Percentiles rank a stretch among this genome's conserved stretches.
phyloP scores from a whole-genome alignment of 495 filamentous ascomycete species.

The Acidomyces sp. region DNA sequence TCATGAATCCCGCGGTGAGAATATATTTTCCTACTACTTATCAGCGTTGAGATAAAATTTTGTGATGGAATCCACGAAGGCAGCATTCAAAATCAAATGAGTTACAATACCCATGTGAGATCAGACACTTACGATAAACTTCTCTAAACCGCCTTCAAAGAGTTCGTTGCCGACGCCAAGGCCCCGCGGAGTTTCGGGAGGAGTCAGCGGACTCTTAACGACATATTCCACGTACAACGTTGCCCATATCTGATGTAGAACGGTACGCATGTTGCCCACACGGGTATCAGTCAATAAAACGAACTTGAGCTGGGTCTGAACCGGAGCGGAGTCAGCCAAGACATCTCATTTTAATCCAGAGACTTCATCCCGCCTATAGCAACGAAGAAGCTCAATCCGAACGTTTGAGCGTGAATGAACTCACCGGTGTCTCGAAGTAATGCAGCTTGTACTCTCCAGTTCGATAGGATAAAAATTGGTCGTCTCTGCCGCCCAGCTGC shows the following conservation, averaged over 20 bases:
- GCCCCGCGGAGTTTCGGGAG: slow-evolving; percentile 66
- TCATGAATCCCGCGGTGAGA: too few species aligned
- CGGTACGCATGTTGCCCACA: slow-evolving; percentile 78
- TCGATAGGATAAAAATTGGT: slow-evolving; percentile 41
- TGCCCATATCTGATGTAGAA: slow-evolving; percentile 95
- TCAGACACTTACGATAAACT: slow-evolving; percentile 17
- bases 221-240: slow-evolving; percentile 96
- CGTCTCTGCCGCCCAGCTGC: slow-evolving; percentile 81
- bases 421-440: slow-evolving; percentile 98
- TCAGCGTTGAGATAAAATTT: too few species aligned
- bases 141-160: slow-evolving; percentile 79
- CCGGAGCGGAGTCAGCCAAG: too few species aligned
- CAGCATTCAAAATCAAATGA: too few species aligned
- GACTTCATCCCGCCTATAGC: too few species aligned
- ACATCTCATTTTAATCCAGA: too few species aligned
- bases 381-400: too few species aligned
- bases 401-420: too few species aligned
- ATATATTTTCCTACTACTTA: too few species aligned
- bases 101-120: too few species aligned
- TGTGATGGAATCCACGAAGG: too few species aligned
- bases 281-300: slow-evolving; percentile 91
- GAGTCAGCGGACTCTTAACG: slow-evolving; percentile 86
- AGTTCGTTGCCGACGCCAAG: slow-evolving; percentile 85
- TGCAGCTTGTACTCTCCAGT: slow-evolving; percentile 95
- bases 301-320: slow-evolving; percentile 83